phyloP scores from a whole-genome alignment of 805 yeast species.

The Nematodospora valgi region DNA sequence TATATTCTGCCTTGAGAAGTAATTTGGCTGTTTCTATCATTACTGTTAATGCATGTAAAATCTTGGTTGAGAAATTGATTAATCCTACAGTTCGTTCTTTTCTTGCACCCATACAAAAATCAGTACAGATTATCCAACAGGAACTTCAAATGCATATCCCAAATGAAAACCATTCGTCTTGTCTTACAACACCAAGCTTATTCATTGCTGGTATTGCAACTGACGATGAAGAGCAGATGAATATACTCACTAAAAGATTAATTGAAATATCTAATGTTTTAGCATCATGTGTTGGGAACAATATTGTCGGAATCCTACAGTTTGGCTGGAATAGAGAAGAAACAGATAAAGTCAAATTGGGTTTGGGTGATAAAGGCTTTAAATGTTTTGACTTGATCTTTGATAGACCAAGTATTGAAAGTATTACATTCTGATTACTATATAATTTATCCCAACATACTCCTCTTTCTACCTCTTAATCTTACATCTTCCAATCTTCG shows the following conservation, averaged over 20 bases:
- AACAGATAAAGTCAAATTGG: background rate
- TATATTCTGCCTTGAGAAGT: conserved; percentile 4
- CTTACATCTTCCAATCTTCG: conserved; percentile 79
- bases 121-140: conserved; percentile 3
- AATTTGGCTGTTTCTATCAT: conserved; percentile 8
- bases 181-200: conserved; percentile 1
- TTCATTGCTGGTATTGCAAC: conserved; percentile 8
- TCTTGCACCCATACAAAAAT: conserved; percentile 6
- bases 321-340: conserved; percentile 7
- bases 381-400: conserved; percentile 7
- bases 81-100: conserved; percentile 8
- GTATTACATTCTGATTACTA: too few relatives aligned
- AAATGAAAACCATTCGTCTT: conserved; percentile 5
- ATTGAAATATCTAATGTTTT: conserved; percentile 1
- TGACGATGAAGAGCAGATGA: conserved; percentile 1
- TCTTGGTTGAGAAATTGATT: conserved; percentile 6
- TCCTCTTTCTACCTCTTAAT: conserved; percentile 89
- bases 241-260: conserved; percentile 1
- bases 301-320: conserved; percentile 1
- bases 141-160: conserved; percentile 5
- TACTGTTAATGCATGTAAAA: conserved; percentile 4
- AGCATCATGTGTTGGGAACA: conserved; percentile 4
- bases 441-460: conserved; percentile 69
- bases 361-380: conserved; percentile 8
- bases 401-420: conserved; percentile 8